Percentiles rank a stretch among this genome's conserved stretches.
Conservation (phyloP, 345 rosid species). For the Brassica carinata region DNA sequence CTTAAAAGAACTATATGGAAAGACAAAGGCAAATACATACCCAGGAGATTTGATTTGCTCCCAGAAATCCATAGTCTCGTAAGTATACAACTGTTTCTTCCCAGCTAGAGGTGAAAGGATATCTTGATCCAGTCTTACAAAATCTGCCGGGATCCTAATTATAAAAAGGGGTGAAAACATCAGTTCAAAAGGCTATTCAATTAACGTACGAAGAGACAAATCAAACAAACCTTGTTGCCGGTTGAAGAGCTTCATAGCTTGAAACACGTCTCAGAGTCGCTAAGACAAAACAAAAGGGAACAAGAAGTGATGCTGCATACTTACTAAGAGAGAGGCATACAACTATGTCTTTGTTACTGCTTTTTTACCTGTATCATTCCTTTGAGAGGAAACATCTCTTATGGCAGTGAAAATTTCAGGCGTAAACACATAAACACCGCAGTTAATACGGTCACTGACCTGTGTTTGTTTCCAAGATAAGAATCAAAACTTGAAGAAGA, state of each 20-base stretch:
- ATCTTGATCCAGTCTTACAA: conserved; percentile 89
- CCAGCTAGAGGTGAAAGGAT: conserved; percentile 96
- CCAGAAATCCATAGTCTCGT: conserved; percentile 91
- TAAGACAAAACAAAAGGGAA: conserved; percentile 35
- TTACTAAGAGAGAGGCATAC: background rate
- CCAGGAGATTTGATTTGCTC: conserved; percentile 98
- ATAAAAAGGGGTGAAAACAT: conserved; percentile 16
- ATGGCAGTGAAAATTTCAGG: conserved; percentile 79
- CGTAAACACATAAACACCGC: conserved; percentile 84
- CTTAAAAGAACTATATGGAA: background rate
- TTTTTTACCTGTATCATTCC: conserved; percentile 76
- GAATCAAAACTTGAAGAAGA: background rate
- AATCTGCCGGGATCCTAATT: conserved; percentile 72
- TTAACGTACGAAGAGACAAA: background rate
- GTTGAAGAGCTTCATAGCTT: conserved; percentile 95
- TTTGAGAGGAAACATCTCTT: conserved; percentile 62
- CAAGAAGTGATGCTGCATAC: background rate
- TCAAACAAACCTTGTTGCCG: conserved; percentile 60
- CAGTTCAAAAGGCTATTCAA: conserved; percentile 3
- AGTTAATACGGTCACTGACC: conserved; percentile 91
- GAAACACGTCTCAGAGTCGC: conserved; percentile 83
- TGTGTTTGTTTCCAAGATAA: conserved; percentile 45
- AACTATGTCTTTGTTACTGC: background rate
- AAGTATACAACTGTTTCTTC: conserved; percentile 77
- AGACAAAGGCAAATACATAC: conserved; percentile 45